Evolutionary conservation across 768 basidiomycete genomes (phyloP), one percentile per base, ranked within the genome.

Genomic region (Xerocomellus chrysenteron): DNA sequence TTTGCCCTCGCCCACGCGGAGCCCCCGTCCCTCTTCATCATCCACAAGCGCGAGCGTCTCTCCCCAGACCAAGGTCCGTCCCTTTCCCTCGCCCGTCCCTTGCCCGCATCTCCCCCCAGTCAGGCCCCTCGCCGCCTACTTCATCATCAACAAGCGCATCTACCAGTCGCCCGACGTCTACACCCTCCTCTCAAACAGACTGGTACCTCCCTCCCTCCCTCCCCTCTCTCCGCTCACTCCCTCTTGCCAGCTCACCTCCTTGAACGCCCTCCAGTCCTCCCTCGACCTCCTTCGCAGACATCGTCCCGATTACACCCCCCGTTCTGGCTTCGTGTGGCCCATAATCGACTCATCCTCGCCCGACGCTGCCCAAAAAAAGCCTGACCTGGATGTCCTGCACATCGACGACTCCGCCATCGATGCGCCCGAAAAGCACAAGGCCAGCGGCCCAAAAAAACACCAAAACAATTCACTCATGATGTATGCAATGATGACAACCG

Each of bases 161-260:
- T 94, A 94, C 68, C 90, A 91, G 68, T 84, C 90, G 0, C 93
- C 93, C 11, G 88, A 92, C 61, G 75, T 94, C 35, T 93, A 94
- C 67, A 85, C 86, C 11, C 79, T 95, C 2, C 75, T 95, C 41
- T 92, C 92, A 48, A 92, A 91, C 64, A 85, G 93, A 61, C 74
- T 95, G 65, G 92, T 92, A 68, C 65, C 80, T 65, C 7, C 5
- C 21, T 26, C 41, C n/a, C 37, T 28, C 26, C 26, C 32, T 52
- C 26, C 24, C 37, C 30, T 12, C 17, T 8, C 26, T 2, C 21
- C 16, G 4, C 59, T 63, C 37, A 59, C 6, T 4, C 36, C 2
- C 35, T 36, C 41, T 32, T 16, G 17, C 11, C 63, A 89, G 87
- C 79, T 90, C 48, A 85, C 88, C 24, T 82, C 88, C 36, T 68